A percentile compares a stretch with the other conserved stretches of the same genome.
Conservation (phyloP, 306 rosid species). For the Lathyrus oleraceus region DNA sequence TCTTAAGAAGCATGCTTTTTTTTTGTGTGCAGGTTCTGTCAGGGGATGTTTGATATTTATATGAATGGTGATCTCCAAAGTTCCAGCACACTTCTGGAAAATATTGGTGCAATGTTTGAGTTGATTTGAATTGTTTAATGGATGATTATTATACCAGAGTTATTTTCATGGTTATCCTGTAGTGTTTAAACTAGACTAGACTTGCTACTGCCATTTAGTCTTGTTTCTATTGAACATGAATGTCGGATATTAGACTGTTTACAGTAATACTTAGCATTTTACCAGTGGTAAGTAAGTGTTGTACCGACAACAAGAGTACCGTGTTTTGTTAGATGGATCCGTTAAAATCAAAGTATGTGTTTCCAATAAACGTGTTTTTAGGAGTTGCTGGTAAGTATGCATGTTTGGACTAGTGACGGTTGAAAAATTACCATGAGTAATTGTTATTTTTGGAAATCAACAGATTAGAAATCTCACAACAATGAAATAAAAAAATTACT, state of each 20-base stretch:
- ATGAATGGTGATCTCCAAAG: neutral
- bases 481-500: too few species aligned
- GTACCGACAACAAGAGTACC: neutral
- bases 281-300: neutral
- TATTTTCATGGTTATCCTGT: conserved; percentile 19
- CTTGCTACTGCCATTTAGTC: conserved; percentile 9
- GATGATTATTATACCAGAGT: conserved; percentile 21
- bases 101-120: conserved; percentile 6
- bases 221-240: conserved; percentile 20
- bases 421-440: too few species aligned
- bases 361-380: neutral
- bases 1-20: neutral
- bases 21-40: conserved; percentile 60
- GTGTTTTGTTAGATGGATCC: neutral
- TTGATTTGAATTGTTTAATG: conserved; percentile 32
- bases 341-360: too few species aligned
- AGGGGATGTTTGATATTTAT: conserved; percentile 50
- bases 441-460: neutral
- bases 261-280: neutral
- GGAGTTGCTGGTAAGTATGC: neutral
- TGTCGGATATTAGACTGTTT: conserved; percentile 3
- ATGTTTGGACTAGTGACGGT: neutral
- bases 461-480: too few species aligned
- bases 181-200: conserved; percentile 10
- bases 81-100: conserved; percentile 6